Percentiles rank a stretch among this genome's conserved stretches.
phyloP scores from a whole-genome alignment of 1,284 basidiomycete species.

The Phellopilus nigrolimitatus region DNA sequence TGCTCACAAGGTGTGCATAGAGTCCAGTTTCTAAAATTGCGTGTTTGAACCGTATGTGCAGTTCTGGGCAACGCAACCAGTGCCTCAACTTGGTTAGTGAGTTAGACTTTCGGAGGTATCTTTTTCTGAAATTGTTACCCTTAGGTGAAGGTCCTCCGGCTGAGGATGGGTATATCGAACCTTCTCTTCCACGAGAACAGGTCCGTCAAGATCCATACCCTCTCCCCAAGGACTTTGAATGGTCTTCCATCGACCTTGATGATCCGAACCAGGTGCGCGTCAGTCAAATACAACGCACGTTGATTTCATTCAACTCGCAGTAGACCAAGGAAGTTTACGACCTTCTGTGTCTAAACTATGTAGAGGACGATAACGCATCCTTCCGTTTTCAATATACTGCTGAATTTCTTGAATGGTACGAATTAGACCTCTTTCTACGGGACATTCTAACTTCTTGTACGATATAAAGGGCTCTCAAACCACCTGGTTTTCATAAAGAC shows the following conservation, averaged over 20 bases:
- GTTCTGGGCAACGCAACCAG: conserved; percentile 97
- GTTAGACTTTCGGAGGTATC: not conserved
- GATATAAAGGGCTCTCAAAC: conserved; percentile 84
- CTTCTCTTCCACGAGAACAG: conserved; percentile 70
- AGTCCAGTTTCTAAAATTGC: conserved; percentile 6
- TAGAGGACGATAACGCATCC: conserved; percentile 93
- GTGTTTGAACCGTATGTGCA: conserved; percentile 30
- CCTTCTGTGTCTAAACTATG: conserved; percentile 89
- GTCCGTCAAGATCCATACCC: conserved; percentile 86
- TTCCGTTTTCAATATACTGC: conserved; percentile 97
- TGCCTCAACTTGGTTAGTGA: conserved; percentile 70
- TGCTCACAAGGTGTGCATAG: conserved; percentile 66
- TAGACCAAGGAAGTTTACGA: conserved; percentile 92
- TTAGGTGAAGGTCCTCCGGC: conserved; percentile 61
- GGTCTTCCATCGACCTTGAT: conserved; percentile 81
- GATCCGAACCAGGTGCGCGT: conserved; percentile 63
- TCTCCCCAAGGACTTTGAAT: conserved; percentile 91
- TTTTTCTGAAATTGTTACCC: conserved; percentile 11
- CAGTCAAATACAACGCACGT: not conserved
- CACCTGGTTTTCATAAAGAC: conserved; percentile 88
- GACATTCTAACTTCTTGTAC: conserved; percentile 7
- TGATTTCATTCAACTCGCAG: not conserved
- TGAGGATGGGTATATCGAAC: conserved; percentile 88
- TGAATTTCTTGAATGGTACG: conserved; percentile 90
- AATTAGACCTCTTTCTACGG: conserved; percentile 10